Base-by-base conservation (phyloP, 75 land plant genomes). In the Ceratopteris richardii region DNA sequence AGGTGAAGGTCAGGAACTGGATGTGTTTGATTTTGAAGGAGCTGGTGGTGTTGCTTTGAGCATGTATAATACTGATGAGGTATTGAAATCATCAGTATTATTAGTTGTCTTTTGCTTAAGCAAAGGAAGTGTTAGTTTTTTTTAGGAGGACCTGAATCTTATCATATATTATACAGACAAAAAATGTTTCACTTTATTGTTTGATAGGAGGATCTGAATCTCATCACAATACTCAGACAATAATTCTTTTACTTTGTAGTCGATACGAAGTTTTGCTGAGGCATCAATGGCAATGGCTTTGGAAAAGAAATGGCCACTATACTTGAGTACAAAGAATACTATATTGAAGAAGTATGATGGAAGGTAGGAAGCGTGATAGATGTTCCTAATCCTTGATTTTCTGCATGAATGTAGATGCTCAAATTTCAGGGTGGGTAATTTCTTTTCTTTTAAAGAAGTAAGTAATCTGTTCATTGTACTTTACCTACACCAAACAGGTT, bases 341-440 rank as follows among this genome's bases (percentile, higher is more conserved):
- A 88, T 88, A 26, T 77, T 88, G 37, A 85, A 88, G 69, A 84
- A 85, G 66, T 88, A 88, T 74, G 93, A 88, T 75, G 93, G 93
- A 64, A 85, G 93, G 93, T 88, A 73, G n/a, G 51, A n/a, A n/a
- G n/a, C n/a, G 10, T 12, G 19, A 5, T 12, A 17, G 18, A 9
- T 51, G 10, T 19, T 6, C 11, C 10, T 23, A 19, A 54, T 54
- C 16, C 24, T 16, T 3, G 9, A 4, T 9, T 4, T 33, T 4
- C 9, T 9, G 3, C 37, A 4, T 9, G 37, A 33, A 33, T 14
- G 4, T 20, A 14, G 48, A 17, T 46, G 48, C 3, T 17, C 3
- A 7, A 46, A 7, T 46, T 5, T 46, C 4, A 46, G 17, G n/a
- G 17, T n/a, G 5, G 14, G 5, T 46, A 14, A 2, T 5, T 4